These are phyloP conservation scores for Fusarium praegraminearum DNA, from an alignment of 2,329 filamentous ascomycete genomes.

Conservation along the genomic window DNA sequence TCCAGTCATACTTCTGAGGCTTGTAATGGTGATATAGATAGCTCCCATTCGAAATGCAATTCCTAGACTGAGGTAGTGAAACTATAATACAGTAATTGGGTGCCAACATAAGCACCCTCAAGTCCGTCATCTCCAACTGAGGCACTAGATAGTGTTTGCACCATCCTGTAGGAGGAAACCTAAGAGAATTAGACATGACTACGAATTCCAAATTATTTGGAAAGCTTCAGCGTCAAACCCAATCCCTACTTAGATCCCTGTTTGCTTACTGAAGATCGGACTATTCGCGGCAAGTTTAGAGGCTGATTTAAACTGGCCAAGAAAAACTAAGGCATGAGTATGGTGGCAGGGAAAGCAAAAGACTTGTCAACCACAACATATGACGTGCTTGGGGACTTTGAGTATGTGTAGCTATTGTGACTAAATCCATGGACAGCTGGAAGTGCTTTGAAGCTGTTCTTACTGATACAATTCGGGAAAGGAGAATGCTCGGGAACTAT, in stretches of 20 bases:
- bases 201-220: background rate
- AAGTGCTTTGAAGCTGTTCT: background rate
- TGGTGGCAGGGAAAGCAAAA: conserved; percentile 15
- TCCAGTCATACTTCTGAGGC: background rate
- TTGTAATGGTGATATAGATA: background rate
- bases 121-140: background rate
- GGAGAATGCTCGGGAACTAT: background rate
- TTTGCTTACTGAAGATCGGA: conserved; percentile 9
- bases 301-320: conserved; percentile 12
- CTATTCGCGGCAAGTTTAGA: conserved; percentile 20
- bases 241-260: background rate
- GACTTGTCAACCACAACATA: background rate
- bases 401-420: background rate
- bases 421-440: background rate
- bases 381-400: background rate
- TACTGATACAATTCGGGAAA: background rate
- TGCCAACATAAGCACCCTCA: background rate
- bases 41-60: background rate
- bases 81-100: background rate
- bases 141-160: background rate
- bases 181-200: background rate
- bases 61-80: background rate
- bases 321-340: conserved; percentile 18
- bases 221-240: background rate
- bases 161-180: background rate